Conservation (phyloP, 345 rosid genomes). For the Cardamine occulta region DNA sequence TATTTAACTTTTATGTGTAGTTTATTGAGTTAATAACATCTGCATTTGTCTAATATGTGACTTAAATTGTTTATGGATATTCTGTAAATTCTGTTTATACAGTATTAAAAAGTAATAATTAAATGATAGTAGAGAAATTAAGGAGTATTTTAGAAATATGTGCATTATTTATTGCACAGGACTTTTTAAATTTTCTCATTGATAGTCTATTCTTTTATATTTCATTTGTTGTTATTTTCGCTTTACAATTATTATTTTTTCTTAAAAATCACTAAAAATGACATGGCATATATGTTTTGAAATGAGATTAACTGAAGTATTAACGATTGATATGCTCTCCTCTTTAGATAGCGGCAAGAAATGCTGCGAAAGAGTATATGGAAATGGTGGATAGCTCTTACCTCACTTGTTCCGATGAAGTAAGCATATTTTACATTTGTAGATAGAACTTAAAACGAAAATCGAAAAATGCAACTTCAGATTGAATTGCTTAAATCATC, state of each 20-base stretch:
- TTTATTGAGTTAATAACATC: too few relatives aligned
- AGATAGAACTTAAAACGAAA: background rate
- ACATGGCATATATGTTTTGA: background rate
- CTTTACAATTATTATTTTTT: background rate
- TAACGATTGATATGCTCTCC: background rate
- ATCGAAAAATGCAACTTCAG: background rate
- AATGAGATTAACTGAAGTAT: background rate
- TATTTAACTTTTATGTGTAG: too few relatives aligned
- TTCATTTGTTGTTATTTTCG: background rate
- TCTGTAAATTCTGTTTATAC: background rate
- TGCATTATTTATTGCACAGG: background rate
- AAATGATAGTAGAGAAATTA: too few relatives aligned
- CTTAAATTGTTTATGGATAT: too few relatives aligned
- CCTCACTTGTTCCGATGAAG: conserved; percentile 52
- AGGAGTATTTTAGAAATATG: background rate
- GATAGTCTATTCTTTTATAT: background rate
- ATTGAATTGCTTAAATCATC: background rate
- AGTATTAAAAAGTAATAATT: too few relatives aligned
- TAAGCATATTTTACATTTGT: background rate
- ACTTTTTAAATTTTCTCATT: too few relatives aligned
- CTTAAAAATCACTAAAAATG: background rate
- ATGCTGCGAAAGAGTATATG: conserved; percentile 45
- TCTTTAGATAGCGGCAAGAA: conserved; percentile 46
- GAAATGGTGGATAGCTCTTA: conserved; percentile 52
- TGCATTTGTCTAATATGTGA: background rate